Evolutionary conservation across 768 basidiomycete species (phyloP).

Genomic region (Podaxis sp.): DNA sequence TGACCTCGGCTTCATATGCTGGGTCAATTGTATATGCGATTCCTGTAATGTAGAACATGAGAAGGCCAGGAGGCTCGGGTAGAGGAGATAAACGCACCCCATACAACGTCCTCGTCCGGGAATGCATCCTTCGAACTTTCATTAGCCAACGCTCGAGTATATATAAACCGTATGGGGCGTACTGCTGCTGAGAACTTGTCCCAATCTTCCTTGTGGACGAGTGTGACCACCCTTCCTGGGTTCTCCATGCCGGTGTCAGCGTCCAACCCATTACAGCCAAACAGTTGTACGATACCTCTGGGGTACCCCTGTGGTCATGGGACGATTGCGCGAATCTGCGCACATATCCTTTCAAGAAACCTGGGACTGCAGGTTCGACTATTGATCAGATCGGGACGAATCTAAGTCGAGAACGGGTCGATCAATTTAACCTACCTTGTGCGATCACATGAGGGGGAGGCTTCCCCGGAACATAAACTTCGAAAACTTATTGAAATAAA

Average conservation of each 20-base stretch:
- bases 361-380: conserved; percentile 44
- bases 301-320: conserved; percentile 90
- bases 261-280: background rate
- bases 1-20: conserved; percentile 65
- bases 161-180: conserved; percentile 15
- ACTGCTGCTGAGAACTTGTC: conserved; percentile 67
- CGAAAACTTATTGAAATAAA: background rate
- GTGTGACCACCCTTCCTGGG: conserved; percentile 87
- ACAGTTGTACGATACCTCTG: conserved; percentile 44
- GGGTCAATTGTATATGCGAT: conserved; percentile 88
- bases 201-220: conserved; percentile 89
- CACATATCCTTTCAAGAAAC: conserved; percentile 88
- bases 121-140: conserved; percentile 49
- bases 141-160: no score
- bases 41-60: conserved; percentile 35
- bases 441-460: conserved; percentile 76
- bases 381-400: background rate
- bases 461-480: conserved; percentile 30
- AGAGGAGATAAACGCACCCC: conserved; percentile 50
- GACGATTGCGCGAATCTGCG: conserved; percentile 88
- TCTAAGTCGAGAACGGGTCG: background rate
- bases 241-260: conserved; percentile 35
- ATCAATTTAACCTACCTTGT: conserved; percentile 40
- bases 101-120: conserved; percentile 74
- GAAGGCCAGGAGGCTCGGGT: background rate